A percentile compares a stretch with the other conserved stretches of the same genome.
These are phyloP conservation scores for Hysterium pulicare DNA, from an alignment of 2,329 filamentous ascomycete genomes.

Conservation along the genomic window DNA sequence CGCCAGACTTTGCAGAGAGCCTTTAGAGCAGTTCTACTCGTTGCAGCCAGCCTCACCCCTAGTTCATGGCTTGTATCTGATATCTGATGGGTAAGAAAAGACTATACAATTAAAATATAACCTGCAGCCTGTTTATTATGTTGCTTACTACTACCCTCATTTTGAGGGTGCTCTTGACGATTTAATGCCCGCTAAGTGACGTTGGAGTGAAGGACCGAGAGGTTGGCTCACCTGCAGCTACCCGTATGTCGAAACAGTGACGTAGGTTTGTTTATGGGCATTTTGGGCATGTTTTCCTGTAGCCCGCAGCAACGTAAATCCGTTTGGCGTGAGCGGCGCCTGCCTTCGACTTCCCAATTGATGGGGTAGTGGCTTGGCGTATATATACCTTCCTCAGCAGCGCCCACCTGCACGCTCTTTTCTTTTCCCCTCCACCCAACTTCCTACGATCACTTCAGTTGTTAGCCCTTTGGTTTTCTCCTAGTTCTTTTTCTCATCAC, in stretches of 20 bases:
- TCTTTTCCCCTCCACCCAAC: conserved; percentile 5
- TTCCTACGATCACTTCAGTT: conserved; percentile 5
- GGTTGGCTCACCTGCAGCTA: not conserved
- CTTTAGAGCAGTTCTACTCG: too few species aligned
- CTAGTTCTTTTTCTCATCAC: not conserved
- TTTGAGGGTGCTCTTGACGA: too few species aligned
- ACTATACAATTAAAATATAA: too few species aligned
- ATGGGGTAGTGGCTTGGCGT: conserved; percentile 1
- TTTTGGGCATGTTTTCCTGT: not conserved
- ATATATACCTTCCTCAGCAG: conserved; percentile 1
- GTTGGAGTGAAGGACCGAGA: not conserved
- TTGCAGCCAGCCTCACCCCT: too few species aligned
- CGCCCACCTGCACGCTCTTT: conserved; percentile 3
- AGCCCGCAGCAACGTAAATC: not conserved
- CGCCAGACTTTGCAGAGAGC: too few species aligned
- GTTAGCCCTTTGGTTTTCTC: not conserved
- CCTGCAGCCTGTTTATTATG: too few species aligned
- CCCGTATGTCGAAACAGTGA: not conserved
- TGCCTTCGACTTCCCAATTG: too few species aligned
- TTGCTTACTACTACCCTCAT: too few species aligned
- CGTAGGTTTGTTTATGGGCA: not conserved
- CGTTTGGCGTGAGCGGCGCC: not conserved
- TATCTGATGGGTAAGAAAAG: too few species aligned
- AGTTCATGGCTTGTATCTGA: too few species aligned
- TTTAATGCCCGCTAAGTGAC: not conserved